Evolutionary conservation across 2,329 filamentous ascomycete species (phyloP), one percentile per base, ranked within the genome.

Genomic region (Apiospora arundinis): DNA sequence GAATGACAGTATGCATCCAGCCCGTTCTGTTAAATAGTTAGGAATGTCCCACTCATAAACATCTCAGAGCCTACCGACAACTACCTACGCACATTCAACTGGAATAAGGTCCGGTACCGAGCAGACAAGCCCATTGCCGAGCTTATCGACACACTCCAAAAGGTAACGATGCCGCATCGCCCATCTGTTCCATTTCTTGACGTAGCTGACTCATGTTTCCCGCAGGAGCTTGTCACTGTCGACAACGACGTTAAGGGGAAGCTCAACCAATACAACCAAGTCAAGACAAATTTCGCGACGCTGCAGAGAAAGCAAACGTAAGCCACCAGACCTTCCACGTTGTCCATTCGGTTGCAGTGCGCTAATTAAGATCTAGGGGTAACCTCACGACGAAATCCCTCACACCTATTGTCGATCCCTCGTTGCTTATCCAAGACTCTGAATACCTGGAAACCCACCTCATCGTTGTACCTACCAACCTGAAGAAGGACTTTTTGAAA

Each of bases 21-120:
- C 25, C 40, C 42, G 2, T 23, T 42, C 40, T 46, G 11, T 14
- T n/a, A 7, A 37, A 21, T 40, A 40, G 32, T 18, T 23, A 40
- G 32, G 32, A 14, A 49, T 63, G 68, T 18, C 32, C 32, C 42
- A 42, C 67, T 69, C 32, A 69, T 21, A 44, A 14, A 44, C 72
- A 71, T 71, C 48, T 66, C 81, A 98, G 95, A 97, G 82, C 95
- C 96, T n/a, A 95, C 95, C 73, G 95, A 98, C 77, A 92, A 95
- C 81, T 99, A 98, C 81, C 86, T 99, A 65, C 90, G 92, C 79
- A 92, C 89, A 70, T 99, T 98, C 83, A 89, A 90, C 75, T 99
- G 96, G 96, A 98, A 98, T 85, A 98, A 96, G 83, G 94, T 97
- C 83, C 96, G 97, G 81, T 99, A 98, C 83, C 92, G 96, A 78